These are phyloP conservation scores for Herpetomonas tarakana DNA, from an alignment of 208 protist genomes.

Conservation along the genomic window DNA sequence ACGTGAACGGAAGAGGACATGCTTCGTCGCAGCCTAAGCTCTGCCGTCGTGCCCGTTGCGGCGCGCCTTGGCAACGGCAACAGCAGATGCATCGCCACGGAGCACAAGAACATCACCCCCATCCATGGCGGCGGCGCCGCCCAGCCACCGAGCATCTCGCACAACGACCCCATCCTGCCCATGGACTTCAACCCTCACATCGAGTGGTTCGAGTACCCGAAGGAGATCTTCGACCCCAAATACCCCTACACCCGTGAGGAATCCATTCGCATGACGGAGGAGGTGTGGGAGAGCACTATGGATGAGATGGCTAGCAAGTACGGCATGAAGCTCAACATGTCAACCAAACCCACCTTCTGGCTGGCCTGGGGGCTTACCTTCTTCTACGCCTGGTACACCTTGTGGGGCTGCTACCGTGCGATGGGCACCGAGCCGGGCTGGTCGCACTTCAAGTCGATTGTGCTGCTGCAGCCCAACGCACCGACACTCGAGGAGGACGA, in stretches of 20 bases:
- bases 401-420: slow-evolving; percentile 87
- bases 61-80: no score
- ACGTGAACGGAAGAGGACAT: no score
- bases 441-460: slow-evolving; percentile 71
- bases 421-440: slow-evolving; percentile 84
- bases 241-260: slow-evolving; percentile 90
- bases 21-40: no score
- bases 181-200: slow-evolving; percentile 93
- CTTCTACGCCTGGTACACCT: slow-evolving; percentile 85
- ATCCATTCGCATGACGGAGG: slow-evolving; percentile 88
- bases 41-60: no score
- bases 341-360: slow-evolving; percentile 84
- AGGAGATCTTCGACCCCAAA: slow-evolving; percentile 88
- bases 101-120: not conserved
- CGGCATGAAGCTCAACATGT: slow-evolving; percentile 85
- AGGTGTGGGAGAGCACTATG: slow-evolving; percentile 87
- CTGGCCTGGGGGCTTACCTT: slow-evolving; percentile 81
- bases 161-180: slow-evolving; percentile 81
- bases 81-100: not conserved
- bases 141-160: slow-evolving; percentile 58
- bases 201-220: slow-evolving; percentile 91
- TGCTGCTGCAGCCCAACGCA: slow-evolving; percentile 65
- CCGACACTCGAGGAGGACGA: slow-evolving; percentile 87
- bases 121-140: slow-evolving; percentile 24
- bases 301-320: slow-evolving; percentile 89